Evolutionary conservation across 169 alveolate species (phyloP).

Genomic region (Plasmodium cynomolgi): DNA sequence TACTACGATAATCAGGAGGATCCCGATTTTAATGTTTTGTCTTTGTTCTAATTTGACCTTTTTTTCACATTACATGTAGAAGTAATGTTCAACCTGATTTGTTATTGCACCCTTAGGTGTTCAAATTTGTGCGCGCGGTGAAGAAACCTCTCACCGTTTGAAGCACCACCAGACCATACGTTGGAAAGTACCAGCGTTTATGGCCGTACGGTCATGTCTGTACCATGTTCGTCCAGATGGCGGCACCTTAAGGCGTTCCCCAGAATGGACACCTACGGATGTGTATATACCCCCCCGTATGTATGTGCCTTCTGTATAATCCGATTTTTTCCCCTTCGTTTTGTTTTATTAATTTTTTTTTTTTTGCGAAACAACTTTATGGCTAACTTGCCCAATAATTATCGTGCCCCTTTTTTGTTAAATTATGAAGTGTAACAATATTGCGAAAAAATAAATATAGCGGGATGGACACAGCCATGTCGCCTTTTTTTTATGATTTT

Average conservation of each 20-base stretch:
- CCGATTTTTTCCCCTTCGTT: neutral
- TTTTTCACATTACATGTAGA: neutral
- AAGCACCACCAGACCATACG: neutral
- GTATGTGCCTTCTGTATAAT: neutral
- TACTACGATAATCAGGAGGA: neutral
- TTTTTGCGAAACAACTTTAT: neutral
- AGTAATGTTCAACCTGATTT: neutral
- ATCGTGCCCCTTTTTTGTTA: neutral
- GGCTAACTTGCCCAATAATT: neutral
- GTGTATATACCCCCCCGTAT: neutral
- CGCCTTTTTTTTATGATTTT: neutral
- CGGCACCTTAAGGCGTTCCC: neutral
- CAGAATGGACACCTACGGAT: neutral
- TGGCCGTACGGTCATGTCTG: neutral
- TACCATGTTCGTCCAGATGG: neutral
- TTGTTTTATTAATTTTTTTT: neutral
- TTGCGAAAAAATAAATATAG: neutral
- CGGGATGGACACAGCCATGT: neutral
- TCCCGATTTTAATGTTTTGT: constrained; percentile 42
- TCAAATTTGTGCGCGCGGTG: neutral
- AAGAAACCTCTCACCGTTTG: neutral
- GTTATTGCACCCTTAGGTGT: neutral
- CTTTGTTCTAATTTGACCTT: constrained; percentile 32
- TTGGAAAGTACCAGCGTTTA: neutral
- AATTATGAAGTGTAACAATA: neutral